Evolutionary conservation across 225 moss, liverwort and hornwort species (phyloP), one percentile per base, ranked within the genome.

Genomic region (Antitrichia curtipendula): DNA sequence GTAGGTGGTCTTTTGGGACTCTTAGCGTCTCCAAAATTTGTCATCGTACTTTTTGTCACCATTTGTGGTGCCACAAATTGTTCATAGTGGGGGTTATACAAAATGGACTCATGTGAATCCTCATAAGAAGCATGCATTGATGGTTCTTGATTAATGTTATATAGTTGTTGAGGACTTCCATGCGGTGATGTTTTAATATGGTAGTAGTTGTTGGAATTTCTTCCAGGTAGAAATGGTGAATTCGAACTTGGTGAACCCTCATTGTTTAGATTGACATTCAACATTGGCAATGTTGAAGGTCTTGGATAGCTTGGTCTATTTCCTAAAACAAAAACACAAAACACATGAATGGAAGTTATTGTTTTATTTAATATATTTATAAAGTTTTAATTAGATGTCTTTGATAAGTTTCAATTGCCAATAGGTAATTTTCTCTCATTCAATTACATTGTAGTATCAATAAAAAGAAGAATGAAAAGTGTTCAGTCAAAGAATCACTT

Each of bases 231-330:
- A 59, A 52, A 86, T 36, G 88, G 88, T 60, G 86, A 84, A 54
- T 82, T 36, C 65, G 75, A 84, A 50, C 15, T 81, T 64, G 60
- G 86, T 56, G 89, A 80, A 50, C 78, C 62, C 7, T 93, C 90
- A 78, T 78, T 78, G 60, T 82, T 88, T 36, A 90, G 38, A 84
- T 92, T 92, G 62, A 90, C 77, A 66, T 90, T 89, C 75, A 90
- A 68, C 89, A 79, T 82, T 61, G 90, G 88, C 34, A 90, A 78
- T 86, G 78, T 85, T 74, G 78, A 75, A 54, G 90, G 87, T 86
- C 90, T 87, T 41, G 75, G 80, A 85, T 84, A 92, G 52, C 69
- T 92, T 69, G 85, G 69, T 70, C 43, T 86, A 64, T 79, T 86
- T 74, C 86, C 93, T 93, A 78, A 85, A 85, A 78, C 13, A 71